phyloP scores from a whole-genome alignment of 2,329 filamentous ascomycete genomes.

The Botrytis galanthina region DNA sequence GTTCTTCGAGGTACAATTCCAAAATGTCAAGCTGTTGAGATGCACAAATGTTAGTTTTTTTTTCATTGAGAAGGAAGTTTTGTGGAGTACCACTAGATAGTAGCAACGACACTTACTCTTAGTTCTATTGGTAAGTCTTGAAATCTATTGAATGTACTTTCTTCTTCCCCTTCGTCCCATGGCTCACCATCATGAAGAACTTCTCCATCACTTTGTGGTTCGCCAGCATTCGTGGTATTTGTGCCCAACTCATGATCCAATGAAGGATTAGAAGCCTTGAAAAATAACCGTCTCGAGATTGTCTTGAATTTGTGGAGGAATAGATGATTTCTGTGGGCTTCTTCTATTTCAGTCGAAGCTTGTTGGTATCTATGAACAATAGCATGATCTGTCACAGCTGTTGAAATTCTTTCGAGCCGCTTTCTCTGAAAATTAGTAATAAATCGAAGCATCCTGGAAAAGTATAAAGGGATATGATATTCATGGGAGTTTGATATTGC shows the following conservation, averaged over 20 bases:
- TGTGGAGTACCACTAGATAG: fast-evolving
- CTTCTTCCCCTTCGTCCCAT: not conserved
- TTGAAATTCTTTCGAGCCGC: not conserved
- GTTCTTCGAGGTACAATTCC: not conserved
- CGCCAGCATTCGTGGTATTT: no score
- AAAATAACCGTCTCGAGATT: not conserved
- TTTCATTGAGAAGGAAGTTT: fast-evolving
- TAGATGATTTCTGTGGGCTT: not conserved
- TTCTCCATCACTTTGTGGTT: not conserved
- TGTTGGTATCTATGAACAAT: not conserved
- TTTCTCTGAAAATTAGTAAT: not conserved
- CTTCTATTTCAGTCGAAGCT: not conserved
- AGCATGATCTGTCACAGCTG: no score
- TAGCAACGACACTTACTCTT: not conserved
- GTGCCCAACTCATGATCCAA: not conserved
- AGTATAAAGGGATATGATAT: not conserved
- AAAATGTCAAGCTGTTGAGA: not conserved
- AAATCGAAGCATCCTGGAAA: not conserved
- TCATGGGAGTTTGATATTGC: not conserved
- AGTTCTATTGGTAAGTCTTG: not conserved
- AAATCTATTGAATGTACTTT: not conserved
- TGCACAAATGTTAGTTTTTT: not conserved
- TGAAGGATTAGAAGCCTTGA: not conserved
- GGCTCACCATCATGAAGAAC: not conserved
- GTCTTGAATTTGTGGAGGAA: not conserved